Evolutionary conservation across 2,329 filamentous ascomycete genomes (phyloP).

Genomic region (Chaetomiaceae sp.): DNA sequence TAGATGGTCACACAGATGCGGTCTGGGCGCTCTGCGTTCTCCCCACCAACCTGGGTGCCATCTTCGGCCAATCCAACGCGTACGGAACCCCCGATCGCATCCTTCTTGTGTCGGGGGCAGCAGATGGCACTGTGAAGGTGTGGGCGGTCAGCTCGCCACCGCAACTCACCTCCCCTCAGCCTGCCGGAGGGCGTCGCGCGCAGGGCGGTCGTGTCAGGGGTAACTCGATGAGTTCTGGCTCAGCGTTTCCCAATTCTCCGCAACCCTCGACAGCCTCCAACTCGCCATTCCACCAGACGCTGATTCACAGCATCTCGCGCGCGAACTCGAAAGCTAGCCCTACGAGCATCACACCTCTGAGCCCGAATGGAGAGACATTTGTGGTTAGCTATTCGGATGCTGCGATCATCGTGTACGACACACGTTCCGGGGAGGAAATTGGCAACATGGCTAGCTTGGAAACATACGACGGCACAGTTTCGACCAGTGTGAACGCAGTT

Average conservation of each 20-base stretch:
- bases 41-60: constrained; percentile 71
- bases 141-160: constrained; percentile 94
- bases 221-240: constrained; percentile 92
- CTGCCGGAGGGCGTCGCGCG: constrained; percentile 56
- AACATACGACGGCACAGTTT: constrained; percentile 79
- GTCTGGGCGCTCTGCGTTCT: constrained; percentile 95
- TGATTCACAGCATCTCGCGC: constrained; percentile 80
- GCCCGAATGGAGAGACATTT: constrained; percentile 76
- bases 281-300: constrained; percentile 80
- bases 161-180: constrained; percentile 75
- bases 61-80: constrained; percentile 71
- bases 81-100: constrained; percentile 82
- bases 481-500: constrained; percentile 82
- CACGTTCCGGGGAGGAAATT: constrained; percentile 83
- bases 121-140: constrained; percentile 85
- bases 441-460: constrained; percentile 90
- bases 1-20: constrained; percentile 91
- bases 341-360: constrained; percentile 89
- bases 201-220: constrained; percentile 67
- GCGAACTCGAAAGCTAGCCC: constrained; percentile 66
- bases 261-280: constrained; percentile 82
- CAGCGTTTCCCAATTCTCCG: constrained; percentile 82
- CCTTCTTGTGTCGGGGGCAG: constrained; percentile 82
- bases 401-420: constrained; percentile 87
- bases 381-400: constrained; percentile 91